Conservation (phyloP, 805 yeast genomes). For the Jamesozyma piceae region DNA sequence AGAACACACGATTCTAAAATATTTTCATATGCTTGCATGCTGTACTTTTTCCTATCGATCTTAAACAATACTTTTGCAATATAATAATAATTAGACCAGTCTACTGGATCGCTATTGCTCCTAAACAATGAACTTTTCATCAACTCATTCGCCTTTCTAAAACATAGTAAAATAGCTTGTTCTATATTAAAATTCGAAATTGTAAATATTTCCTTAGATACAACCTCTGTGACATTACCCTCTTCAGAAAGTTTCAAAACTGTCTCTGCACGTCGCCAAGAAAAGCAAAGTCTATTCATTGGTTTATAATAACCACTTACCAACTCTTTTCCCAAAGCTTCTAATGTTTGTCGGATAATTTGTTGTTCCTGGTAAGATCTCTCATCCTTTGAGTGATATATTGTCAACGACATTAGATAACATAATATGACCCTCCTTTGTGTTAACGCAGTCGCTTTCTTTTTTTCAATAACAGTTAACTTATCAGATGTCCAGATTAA, state of each 20-base stretch:
- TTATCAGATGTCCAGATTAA: conserved; percentile 88
- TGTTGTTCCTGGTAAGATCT: conserved; percentile 10
- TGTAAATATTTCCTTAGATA: conserved; percentile 5
- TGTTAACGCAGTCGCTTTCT: conserved; percentile 46
- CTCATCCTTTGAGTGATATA: conserved; percentile 3
- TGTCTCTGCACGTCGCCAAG: conserved; percentile 16
- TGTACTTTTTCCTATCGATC: conserved; percentile 25
- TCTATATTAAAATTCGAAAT: conserved; percentile 26
- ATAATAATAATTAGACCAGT: conserved; percentile 57
- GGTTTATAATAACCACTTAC: conserved; percentile 53
- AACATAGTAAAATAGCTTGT: conserved; percentile 23
- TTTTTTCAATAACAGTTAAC: conserved; percentile 52
- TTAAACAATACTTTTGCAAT: conserved; percentile 52
- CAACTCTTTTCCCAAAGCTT: conserved; percentile 21
- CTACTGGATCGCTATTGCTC: conserved; percentile 15
- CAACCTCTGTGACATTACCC: conserved; percentile 12
- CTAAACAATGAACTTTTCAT: conserved; percentile 20
- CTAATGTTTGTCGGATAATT: conserved; percentile 13
- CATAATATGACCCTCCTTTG: conserved; percentile 68
- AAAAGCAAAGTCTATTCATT: conserved; percentile 53
- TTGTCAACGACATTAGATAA: conserved; percentile 52
- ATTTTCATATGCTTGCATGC: conserved; percentile 14
- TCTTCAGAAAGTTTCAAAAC: conserved; percentile 12
- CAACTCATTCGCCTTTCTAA: conserved; percentile 15
- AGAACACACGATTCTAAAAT: conserved; percentile 38